phyloP scores from a whole-genome alignment of 106 monocot species.

The Hemerocallis citrina region DNA sequence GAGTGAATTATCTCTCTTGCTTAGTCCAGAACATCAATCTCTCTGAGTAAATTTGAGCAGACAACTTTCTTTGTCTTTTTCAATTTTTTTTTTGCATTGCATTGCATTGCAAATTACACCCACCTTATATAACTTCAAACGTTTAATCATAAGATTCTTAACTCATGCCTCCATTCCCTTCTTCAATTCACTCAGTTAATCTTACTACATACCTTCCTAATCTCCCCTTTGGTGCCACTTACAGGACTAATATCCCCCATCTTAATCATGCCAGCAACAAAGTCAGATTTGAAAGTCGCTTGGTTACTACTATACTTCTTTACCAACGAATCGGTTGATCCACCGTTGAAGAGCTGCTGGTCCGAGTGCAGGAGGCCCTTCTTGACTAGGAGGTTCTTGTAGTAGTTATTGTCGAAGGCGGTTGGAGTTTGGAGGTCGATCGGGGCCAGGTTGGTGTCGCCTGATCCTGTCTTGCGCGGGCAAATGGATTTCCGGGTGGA shows the following conservation, averaged over 20 bases:
- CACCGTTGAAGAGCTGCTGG: slow-evolving; percentile 15
- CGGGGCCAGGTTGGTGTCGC: slow-evolving; percentile 9
- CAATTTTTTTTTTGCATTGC: no score
- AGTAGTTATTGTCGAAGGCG: slow-evolving; percentile 18
- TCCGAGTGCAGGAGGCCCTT: slow-evolving; percentile 28
- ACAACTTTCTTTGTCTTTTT: no score
- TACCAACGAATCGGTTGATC: neutral
- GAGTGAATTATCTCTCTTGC: no score
- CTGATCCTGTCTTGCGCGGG: neutral
- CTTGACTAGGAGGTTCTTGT: slow-evolving; percentile 8
- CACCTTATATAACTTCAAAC: no score
- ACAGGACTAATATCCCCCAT: slow-evolving; percentile 6
- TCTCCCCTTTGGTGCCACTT: slow-evolving; percentile 1
- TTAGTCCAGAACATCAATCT: no score
- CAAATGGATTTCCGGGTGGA: neutral
- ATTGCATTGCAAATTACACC: no score
- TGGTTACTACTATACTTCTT: neutral
- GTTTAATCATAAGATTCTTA: no score
- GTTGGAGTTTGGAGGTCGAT: neutral
- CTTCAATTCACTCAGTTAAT: slow-evolving; percentile 1
- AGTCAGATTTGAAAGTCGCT: neutral
- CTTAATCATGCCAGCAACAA: neutral
- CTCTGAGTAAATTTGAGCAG: no score
- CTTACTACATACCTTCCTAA: slow-evolving; percentile 2
- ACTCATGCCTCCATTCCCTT: no score